Percentiles rank a stretch among this genome's conserved stretches.
Conservation (phyloP, 257 asterid genomes). For the Cynanchum wilfordii region DNA sequence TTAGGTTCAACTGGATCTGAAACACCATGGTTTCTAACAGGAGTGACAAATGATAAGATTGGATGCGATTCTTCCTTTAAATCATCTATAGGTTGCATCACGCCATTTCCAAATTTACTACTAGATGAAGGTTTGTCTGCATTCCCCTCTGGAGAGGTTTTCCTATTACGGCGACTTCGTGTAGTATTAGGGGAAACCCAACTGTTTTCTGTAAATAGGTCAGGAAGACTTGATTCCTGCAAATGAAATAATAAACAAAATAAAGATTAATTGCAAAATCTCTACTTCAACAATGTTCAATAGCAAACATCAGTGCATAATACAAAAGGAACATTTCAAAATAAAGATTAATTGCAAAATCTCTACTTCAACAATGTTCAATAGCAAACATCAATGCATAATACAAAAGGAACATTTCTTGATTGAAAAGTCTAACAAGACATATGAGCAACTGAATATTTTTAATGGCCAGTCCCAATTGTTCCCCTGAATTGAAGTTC, state of each 20-base stretch:
- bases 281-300: neutral
- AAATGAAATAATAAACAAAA: constrained; percentile 6
- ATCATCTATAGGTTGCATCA: constrained; percentile 18
- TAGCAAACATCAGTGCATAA: neutral
- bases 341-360: constrained; percentile 5
- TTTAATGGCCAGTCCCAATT: neutral
- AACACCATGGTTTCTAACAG: neutral
- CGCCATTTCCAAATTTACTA: constrained; percentile 22
- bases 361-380: neutral
- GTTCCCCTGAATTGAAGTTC: neutral
- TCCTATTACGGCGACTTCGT: constrained; percentile 60
- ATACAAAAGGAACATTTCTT: constrained; percentile 1
- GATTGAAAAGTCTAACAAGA: neutral
- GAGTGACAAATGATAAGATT: constrained; percentile 28
- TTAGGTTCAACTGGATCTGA: constrained; percentile 6
- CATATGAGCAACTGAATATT: neutral
- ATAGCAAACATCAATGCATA: neutral
- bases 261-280: constrained; percentile 5
- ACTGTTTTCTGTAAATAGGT: constrained; percentile 68
- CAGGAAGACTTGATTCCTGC: constrained; percentile 98
- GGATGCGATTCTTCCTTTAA: constrained; percentile 32
- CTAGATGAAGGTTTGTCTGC: constrained; percentile 44
- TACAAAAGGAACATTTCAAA: constrained; percentile 7
- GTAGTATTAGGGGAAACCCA: constrained; percentile 84
- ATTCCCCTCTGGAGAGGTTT: constrained; percentile 30